Base-by-base conservation (phyloP, 108 stramenopile species). In the Phaeodactylum tricornutum region DNA sequence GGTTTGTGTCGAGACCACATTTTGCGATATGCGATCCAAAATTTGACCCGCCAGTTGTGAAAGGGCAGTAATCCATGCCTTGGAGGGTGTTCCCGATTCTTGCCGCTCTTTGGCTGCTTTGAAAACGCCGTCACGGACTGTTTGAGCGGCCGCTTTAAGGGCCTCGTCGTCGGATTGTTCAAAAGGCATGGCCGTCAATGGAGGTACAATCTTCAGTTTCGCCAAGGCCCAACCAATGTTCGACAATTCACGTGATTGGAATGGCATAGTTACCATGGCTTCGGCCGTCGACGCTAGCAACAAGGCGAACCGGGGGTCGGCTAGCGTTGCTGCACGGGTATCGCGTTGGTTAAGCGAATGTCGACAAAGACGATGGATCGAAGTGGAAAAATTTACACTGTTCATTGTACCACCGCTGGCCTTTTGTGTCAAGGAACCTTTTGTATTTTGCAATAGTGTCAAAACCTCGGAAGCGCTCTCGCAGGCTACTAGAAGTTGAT, bases 221-320 rank as follows among this genome's bases (percentile, higher is more conserved):
- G 87, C 81, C 25, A 89, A 50, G 21, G 75, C 87, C 87, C 87
- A 89, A 20, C 61, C 78, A 38, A 79, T 64, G 44, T 89, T 89
- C 43, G 80, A 68, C 43, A 79, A 55, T 57, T 89, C 83, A 7
- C 83, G 50, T 16, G 69, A 55, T 14, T 52, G 47, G 72, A 89
- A 82, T 45, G 64, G 43, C 0, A 27, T 17, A 22, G 61, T 55
- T 19, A 53, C 52, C 15, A 80, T 48, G 38, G 77, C 75, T 61
- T 89, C 87, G 2, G 78, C 69, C 50, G 73, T 30, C 23, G 74
- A 62, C 47, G 75, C 76, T 26, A 89, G 44, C 15, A 89, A 50
- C 5, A 89, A 43, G 20, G 83, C 87, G 67, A 84, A 84, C 42
- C 81, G 41, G 32, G 87, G 83, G 69, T 89, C 87, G 12, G 66